Evolutionary conservation across 2,329 filamentous ascomycete species (phyloP), one percentile per base, ranked within the genome.

Genomic region (Penicillium hesseltinei): DNA sequence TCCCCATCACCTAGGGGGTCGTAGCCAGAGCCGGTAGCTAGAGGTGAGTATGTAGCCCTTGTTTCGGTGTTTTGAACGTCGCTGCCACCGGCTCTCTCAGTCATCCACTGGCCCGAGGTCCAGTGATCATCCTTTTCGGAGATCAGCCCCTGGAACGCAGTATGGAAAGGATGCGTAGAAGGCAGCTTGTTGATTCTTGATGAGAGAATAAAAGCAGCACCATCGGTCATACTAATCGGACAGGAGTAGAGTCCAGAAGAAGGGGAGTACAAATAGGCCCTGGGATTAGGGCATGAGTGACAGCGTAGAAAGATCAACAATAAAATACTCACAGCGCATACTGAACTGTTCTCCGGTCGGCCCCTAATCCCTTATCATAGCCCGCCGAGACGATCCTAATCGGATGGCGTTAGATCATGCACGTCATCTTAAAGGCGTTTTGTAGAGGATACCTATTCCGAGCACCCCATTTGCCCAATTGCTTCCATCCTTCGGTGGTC

Each of bases 401-500:
- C 3, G n/a, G n/a, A 17, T 56, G 51, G 23, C 35, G 10, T 58
- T 64, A 58, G 63, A 72, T 69, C 68, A 61, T 45, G 69, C 64
- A 61, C 66, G 31, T 47, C 10, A 25, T 35, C 13, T 10, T 7
- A 10, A 11, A 19, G 29, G 11, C 25, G 17, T 13, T 42, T 35
- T n/a, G n/a, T 17, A n/a, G 5, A 5, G 66, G 65, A n/a, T 70
- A 65, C 19, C 64, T 69, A 53, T 71, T 66, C 7, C 61, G 63
- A 15, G 69, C 67, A 15, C 73, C 72, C 72, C 71, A 74, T 52
- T 67, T 64, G 0, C 71, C 70, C 9, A 73, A 45, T 45, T 70
- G 63, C 45, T 74, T 74, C 88, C 88, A 91, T 29, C 89, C 88
- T 61, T 87, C 81, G 0, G 82, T 81, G 0, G 87, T 87, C 36